Percentiles rank a stretch among this genome's conserved stretches.
phyloP scores from a whole-genome alignment of 768 basidiomycete species.

The Agrocybe praecox region DNA sequence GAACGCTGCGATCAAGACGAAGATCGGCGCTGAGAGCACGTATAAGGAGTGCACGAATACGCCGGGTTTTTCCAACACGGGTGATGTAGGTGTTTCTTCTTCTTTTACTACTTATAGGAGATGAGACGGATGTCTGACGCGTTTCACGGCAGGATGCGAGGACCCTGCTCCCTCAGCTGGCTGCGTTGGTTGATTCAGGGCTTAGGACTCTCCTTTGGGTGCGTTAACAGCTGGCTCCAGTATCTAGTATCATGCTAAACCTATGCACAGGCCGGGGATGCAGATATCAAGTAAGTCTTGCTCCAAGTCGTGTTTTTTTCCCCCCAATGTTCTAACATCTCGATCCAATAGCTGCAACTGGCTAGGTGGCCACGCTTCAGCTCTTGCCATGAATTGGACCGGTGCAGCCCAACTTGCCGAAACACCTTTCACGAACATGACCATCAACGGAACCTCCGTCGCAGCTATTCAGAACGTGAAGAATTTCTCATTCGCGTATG shows the following conservation, averaged over 20 bases:
- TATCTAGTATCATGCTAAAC: background rate
- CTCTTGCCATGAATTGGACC: slow-evolving; percentile 47
- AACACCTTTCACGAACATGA: slow-evolving; percentile 53
- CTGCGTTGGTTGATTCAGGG: slow-evolving; percentile 45
- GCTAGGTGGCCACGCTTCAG: slow-evolving; percentile 45
- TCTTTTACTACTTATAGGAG: background rate
- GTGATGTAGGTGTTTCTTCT: slow-evolving; percentile 45
- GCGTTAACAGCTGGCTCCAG: background rate
- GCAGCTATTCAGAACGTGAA: slow-evolving; percentile 66
- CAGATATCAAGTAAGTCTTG: slow-evolving; percentile 47
- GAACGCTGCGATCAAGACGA: slow-evolving; percentile 31
- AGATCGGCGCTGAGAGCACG: slow-evolving; percentile 53
- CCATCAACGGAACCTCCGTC: slow-evolving; percentile 50
- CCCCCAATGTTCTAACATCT: background rate
- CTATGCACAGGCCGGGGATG: slow-evolving; percentile 40
- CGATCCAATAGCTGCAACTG: slow-evolving; percentile 46
- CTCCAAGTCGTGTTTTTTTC: background rate
- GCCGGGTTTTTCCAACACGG: slow-evolving; percentile 52
- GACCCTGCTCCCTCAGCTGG: slow-evolving; percentile 52
- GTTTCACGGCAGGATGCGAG: slow-evolving; percentile 45
- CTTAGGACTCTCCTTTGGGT: slow-evolving; percentile 47
- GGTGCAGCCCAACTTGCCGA: slow-evolving; percentile 40
- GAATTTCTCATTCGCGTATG: slow-evolving; percentile 70
- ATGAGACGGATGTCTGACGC: background rate
- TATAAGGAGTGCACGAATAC: slow-evolving; percentile 54